These are phyloP conservation scores for Sugiyamaella smithiae DNA, from an alignment of 805 yeast genomes.

Conservation along the genomic window DNA sequence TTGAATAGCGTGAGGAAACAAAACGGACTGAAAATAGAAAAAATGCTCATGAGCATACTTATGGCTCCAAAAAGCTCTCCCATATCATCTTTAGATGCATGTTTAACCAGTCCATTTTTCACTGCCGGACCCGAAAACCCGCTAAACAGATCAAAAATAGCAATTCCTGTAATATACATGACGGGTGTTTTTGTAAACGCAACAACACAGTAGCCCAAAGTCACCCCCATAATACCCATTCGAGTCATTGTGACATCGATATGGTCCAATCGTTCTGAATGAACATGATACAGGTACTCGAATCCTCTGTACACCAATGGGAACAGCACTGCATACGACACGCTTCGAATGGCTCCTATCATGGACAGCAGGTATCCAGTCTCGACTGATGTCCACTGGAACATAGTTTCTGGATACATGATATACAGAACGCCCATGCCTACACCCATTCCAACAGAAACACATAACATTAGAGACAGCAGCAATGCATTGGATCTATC, in stretches of 20 bases:
- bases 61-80: constrained; percentile 31
- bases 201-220: constrained; percentile 18
- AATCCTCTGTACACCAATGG: constrained; percentile 23
- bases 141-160: constrained; percentile 19
- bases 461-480: constrained; percentile 15
- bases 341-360: constrained; percentile 26
- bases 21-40: constrained; percentile 22
- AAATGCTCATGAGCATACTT: constrained; percentile 20
- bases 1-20: constrained; percentile 19
- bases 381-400: constrained; percentile 33
- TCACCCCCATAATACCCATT: constrained; percentile 18
- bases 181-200: constrained; percentile 23
- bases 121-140: constrained; percentile 24
- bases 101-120: constrained; percentile 26
- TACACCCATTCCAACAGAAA: constrained; percentile 17
- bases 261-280: constrained; percentile 19
- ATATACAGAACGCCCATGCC: constrained; percentile 24
- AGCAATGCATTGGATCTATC: constrained; percentile 21
- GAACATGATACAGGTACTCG: constrained; percentile 8
- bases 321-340: constrained; percentile 23
- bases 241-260: constrained; percentile 23
- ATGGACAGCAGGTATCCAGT: constrained; percentile 33
- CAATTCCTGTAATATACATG: constrained; percentile 14
- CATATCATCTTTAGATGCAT: constrained; percentile 22
- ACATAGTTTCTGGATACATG: constrained; percentile 29